Percentiles rank a stretch among this genome's conserved stretches.
phyloP scores from a whole-genome alignment of 306 rosid genomes.

The Sicyos baderoa region DNA sequence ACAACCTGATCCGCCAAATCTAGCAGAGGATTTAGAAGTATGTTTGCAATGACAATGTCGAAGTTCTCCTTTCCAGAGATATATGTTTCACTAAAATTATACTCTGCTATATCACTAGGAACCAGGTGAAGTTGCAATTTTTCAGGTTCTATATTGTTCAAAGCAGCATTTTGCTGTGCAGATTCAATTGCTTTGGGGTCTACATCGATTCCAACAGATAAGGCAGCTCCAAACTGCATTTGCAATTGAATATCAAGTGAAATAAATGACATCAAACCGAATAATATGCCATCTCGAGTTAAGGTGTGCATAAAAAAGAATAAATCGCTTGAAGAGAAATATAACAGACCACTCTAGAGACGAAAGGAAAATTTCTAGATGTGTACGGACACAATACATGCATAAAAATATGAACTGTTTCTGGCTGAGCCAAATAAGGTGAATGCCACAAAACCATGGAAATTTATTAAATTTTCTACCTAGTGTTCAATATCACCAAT shows the following conservation, averaged over 20 bases:
- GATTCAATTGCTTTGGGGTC: constrained; percentile 72
- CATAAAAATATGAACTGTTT: background rate
- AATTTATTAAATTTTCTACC: background rate
- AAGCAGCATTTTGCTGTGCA: constrained; percentile 60
- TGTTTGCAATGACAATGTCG: constrained; percentile 76
- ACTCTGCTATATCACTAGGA: constrained; percentile 30
- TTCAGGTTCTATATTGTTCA: constrained; percentile 61
- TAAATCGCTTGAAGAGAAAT: background rate
- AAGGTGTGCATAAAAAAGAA: background rate
- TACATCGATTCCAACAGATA: constrained; percentile 69
- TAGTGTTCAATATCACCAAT: background rate
- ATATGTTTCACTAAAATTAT: constrained; percentile 25
- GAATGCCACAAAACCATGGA: background rate
- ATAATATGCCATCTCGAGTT: background rate
- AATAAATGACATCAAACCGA: constrained; percentile 15
- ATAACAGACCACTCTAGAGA: background rate
- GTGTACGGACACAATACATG: background rate
- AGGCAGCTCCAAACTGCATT: constrained; percentile 70
- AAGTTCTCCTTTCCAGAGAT: constrained; percentile 33
- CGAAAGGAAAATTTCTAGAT: background rate
- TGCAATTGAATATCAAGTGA: constrained; percentile 21
- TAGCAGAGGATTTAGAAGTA: constrained; percentile 68
- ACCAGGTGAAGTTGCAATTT: constrained; percentile 48
- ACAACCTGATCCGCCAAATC: constrained; percentile 60
- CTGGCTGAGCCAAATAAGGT: background rate